Evolutionary conservation across 1,139 yeast species (phyloP), one percentile per base, ranked within the genome.

Genomic region (Kurtzmaniella quercitrusa): DNA sequence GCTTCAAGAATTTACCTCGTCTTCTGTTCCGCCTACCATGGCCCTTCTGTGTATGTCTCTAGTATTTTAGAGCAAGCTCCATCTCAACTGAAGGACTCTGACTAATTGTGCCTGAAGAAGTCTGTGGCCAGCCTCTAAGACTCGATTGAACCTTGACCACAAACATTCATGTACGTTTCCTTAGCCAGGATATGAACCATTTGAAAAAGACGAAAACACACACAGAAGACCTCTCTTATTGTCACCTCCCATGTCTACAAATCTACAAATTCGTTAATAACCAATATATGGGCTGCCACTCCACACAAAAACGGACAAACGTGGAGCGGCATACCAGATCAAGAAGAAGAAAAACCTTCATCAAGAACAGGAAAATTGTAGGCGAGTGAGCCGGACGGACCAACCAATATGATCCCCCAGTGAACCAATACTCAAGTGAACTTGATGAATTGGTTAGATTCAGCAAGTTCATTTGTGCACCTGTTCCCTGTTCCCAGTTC

Each of bases 401-500:
- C 41, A 34, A 38, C 40, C 42, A 43, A 29, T 40, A 41, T 36
- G 38, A 36, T 36, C 43, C 46, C 46, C 46, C 46, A 44, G 46
- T 44, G 46, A 44, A 44, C 46, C 43, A 44, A 41, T 44, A 41
- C 46, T 44, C 43, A 44, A 44, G 46, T 44, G 46, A 44, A 44
- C 46, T 44, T 44, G 46, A 21, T 44, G 41, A 38, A 25, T 36
- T 36, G 38, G 24, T 40, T 38, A 41, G 31, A 34, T 34, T 27
- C 33, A 41, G 38, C 46, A 44, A 44, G 46, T 44, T 44, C 46
- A 44, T 44, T 44, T 44, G 46, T 41, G 46, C 46, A 44, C 44
- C 46, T 44, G 46, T 43, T 41, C 46, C 46, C 46, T 44, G 46
- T 44, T 44, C 46, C 46, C 46, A 44, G 46, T 44, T 41, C 46